Base-by-base conservation (phyloP, 306 rosid genomes). In the Malus sieversii region DNA sequence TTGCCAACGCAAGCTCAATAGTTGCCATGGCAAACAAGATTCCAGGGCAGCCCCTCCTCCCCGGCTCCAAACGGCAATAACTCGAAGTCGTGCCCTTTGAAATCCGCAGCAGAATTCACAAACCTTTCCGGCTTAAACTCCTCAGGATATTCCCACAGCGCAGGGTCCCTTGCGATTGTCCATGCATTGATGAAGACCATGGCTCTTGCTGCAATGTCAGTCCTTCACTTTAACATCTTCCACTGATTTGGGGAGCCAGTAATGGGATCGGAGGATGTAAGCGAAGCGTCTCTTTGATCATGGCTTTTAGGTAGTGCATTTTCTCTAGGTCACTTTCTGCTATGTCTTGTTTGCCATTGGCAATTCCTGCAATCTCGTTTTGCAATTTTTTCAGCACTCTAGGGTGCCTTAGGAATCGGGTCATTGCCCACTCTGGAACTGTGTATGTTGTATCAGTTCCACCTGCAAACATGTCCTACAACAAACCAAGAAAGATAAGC, bases 401-500 rank as follows among this genome's bases (percentile, higher is more conserved):
- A 30, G 65, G 65, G 27, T 60, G 65, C 18, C 65, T 60, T 60
- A 25, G 27, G 33, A 25, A 33, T 25, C 16, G 30, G 33, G 19
- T 25, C 65, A 60, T 25, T 23, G 16, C 16, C 33, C 65, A 60
- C 32, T 60, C 65, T 23, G 25, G 33, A 25, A 60, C 65, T 60
- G 65, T 60, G 65, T 1, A 25, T 10, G 65, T 60, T 10, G 75
- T 72, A 25, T n/a, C 75, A 27, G 52, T 71, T 33, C 75, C 75
- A 19, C 32, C 75, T 10, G 32, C 66, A 25, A 72, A 55, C 75
- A 55, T 18, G 18, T 72, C 75, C 75, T 72, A 57, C 42, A 55
- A 19, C 14, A 29, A 19, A 71, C 19, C 38, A 33, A 52, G 23
- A 71, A 38, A 45, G 3, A 45, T 23, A 45, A 44, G 32, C 29